Conservation (phyloP, 257 asterid genomes). For the Agastache rugosa region DNA sequence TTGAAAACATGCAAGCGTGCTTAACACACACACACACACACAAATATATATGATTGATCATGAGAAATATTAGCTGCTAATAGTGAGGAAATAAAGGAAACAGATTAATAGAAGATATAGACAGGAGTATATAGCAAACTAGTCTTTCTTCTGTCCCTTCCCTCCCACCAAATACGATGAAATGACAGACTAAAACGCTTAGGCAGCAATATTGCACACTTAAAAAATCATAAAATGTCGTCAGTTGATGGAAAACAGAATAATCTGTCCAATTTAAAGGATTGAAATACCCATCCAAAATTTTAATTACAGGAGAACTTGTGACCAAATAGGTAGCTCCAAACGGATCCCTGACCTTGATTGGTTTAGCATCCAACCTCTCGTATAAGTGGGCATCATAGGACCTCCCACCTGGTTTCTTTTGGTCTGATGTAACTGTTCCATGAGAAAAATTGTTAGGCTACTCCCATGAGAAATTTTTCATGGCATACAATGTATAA, state of each 20-base stretch:
- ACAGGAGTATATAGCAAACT: background rate
- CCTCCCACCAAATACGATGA: too few species aligned
- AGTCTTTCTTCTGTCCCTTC: background rate
- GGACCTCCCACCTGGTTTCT: slow-evolving; percentile 52
- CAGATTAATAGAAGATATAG: background rate
- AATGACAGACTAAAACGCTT: background rate
- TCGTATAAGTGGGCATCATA: slow-evolving; percentile 62
- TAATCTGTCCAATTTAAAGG: slow-evolving; percentile 11
- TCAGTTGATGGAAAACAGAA: slow-evolving; percentile 9
- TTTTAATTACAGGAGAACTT: slow-evolving; percentile 3
- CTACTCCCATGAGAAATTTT: slow-evolving; percentile 31
- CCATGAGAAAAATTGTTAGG: slow-evolving; percentile 40
- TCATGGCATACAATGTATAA: slow-evolving; percentile 2
- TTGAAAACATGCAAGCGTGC: background rate
- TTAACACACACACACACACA: background rate
- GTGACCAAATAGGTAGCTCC: slow-evolving; percentile 16
- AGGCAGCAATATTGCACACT: background rate
- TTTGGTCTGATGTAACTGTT: slow-evolving; percentile 63
- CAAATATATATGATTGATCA: background rate
- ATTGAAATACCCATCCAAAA: slow-evolving; percentile 14
- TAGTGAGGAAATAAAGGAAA: background rate
- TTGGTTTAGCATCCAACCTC: slow-evolving; percentile 56
- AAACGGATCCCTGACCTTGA: slow-evolving; percentile 63
- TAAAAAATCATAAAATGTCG: slow-evolving; percentile 4
- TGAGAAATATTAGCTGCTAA: background rate